A percentile compares a stretch with the other conserved stretches of the same genome.
phyloP scores from a whole-genome alignment of 768 basidiomycete genomes.

The Daedalea quercina region DNA sequence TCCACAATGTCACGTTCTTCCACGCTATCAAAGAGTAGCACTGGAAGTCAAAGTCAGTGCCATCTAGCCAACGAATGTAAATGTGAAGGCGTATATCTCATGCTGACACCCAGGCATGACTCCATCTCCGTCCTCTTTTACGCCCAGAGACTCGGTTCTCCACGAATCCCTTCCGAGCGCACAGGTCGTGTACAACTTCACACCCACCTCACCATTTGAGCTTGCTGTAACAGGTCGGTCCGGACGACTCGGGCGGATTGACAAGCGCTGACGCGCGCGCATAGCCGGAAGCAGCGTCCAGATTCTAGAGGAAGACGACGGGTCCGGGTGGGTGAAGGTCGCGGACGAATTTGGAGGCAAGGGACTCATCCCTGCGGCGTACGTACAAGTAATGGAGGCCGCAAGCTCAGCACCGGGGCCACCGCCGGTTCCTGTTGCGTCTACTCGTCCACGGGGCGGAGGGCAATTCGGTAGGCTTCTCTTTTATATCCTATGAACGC shows the following conservation, averaged over 20 bases:
- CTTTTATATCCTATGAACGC: slow-evolving; percentile 1
- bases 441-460: slow-evolving; percentile 23
- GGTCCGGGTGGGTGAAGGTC: slow-evolving; percentile 84
- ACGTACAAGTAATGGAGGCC: slow-evolving; percentile 40
- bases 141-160: slow-evolving; percentile 31
- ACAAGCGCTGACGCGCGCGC: background rate
- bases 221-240: slow-evolving; percentile 54
- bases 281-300: slow-evolving; percentile 59
- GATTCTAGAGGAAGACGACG: slow-evolving; percentile 76
- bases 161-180: slow-evolving; percentile 45
- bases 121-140: slow-evolving; percentile 54
- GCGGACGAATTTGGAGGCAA: slow-evolving; percentile 45
- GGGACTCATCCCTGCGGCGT: slow-evolving; percentile 83
- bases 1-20: slow-evolving; percentile 22
- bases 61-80: too few relatives aligned
- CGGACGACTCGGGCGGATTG: background rate
- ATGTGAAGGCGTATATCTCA: too few relatives aligned
- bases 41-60: background rate
- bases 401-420: slow-evolving; percentile 13
- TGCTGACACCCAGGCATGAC: slow-evolving; percentile 6
- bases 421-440: slow-evolving; percentile 6
- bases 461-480: slow-evolving; percentile 44
- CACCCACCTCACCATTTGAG: slow-evolving; percentile 72
- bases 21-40: slow-evolving; percentile 19
- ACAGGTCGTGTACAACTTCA: slow-evolving; percentile 69